Evolutionary conservation across 2,329 filamentous ascomycete genomes (phyloP).

Genomic region (Fusarium luffae): DNA sequence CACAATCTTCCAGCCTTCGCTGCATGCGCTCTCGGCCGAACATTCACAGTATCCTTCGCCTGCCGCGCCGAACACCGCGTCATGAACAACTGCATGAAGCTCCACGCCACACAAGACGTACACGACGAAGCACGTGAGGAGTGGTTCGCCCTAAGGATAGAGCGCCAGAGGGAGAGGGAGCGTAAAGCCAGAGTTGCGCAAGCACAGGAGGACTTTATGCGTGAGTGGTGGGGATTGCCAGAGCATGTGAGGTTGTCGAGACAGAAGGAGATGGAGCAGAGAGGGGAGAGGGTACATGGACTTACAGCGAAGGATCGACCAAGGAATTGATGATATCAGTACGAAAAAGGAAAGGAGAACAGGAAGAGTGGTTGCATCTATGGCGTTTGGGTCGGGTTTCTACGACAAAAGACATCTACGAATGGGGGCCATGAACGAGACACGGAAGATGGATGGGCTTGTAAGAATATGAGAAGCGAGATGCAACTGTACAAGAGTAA

Average conservation of each 20-base stretch:
- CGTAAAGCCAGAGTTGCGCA: slow-evolving; percentile 68
- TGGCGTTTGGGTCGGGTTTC: slow-evolving; percentile 36
- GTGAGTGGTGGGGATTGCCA: slow-evolving; percentile 75
- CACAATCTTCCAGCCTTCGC: slow-evolving; percentile 76
- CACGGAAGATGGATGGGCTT: not conserved
- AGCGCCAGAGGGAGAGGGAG: slow-evolving; percentile 75
- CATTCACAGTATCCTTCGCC: slow-evolving; percentile 86
- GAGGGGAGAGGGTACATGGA: slow-evolving; percentile 67
- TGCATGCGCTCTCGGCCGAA: slow-evolving; percentile 86
- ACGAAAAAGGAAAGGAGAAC: not conserved
- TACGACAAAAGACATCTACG: slow-evolving; percentile 33
- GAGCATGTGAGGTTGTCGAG: slow-evolving; percentile 64
- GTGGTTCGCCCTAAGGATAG: slow-evolving; percentile 85
- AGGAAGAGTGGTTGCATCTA: slow-evolving; percentile 32
- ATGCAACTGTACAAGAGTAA: slow-evolving; percentile 3
- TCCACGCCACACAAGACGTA: slow-evolving; percentile 84
- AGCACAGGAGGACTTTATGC: slow-evolving; percentile 72
- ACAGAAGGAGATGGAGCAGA: slow-evolving; percentile 59
- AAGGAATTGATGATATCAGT: slow-evolving; percentile 21
- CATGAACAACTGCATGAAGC: slow-evolving; percentile 96
- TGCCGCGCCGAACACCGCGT: slow-evolving; percentile 81
- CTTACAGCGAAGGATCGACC: slow-evolving; percentile 53
- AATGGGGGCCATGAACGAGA: slow-evolving; percentile 28
- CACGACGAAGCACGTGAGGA: slow-evolving; percentile 90
- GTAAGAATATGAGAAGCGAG: slow-evolving; percentile 35